Base-by-base conservation (phyloP, 2,329 filamentous ascomycete genomes). In the Cercospora sesami region DNA sequence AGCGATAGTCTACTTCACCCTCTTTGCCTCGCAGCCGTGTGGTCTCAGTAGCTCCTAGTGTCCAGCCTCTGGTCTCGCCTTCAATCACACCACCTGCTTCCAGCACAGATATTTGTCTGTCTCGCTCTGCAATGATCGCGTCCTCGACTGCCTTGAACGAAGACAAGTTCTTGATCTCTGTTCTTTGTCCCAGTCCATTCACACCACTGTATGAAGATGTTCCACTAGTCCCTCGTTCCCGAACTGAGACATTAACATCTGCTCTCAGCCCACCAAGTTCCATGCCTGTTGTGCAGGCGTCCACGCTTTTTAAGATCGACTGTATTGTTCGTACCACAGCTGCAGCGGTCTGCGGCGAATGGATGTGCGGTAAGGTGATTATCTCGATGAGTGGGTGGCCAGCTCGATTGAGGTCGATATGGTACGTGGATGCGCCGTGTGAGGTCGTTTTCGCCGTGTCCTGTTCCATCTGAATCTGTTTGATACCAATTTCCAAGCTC, bases 101-200 rank as follows among this genome's bases (percentile, higher is more conserved):
- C 0, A 98, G 83, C 2, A 96, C 85, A 0, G 81, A 81, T 70
- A 98, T 97, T 79, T 99, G 95, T 0, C 95, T 87, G 76, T 96
- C 90, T 36, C 94, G 87, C 80, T 99, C 95, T 0, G 94, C 92
- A 63, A 94, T 89, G 69, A 99, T 93, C 48, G 95, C 94, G 74
- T 97, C 94, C 79, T 98, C 94, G 1, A 99, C 91, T 0, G 94
- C 93, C 78, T 96, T 97, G 83, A 97, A 93, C 64, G 92, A 96
- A 78, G 91, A 94, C 72, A 99, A 77, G 76, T 99, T 99, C 81
- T 99, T 99, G 81, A 99, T 98, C 80, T 99, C 95, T 0, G 94
- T 97, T 64, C 94, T 86, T 73, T 93, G 93, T 2, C 95, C 95
- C 0, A 98, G 84, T 0, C 86, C 87, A 14, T 79, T 80, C 33